Percentiles rank a stretch among this genome's conserved stretches.
Evolutionary conservation across 2,329 filamentous ascomycete genomes (phyloP).

Genomic region (Geosmithia flava): DNA sequence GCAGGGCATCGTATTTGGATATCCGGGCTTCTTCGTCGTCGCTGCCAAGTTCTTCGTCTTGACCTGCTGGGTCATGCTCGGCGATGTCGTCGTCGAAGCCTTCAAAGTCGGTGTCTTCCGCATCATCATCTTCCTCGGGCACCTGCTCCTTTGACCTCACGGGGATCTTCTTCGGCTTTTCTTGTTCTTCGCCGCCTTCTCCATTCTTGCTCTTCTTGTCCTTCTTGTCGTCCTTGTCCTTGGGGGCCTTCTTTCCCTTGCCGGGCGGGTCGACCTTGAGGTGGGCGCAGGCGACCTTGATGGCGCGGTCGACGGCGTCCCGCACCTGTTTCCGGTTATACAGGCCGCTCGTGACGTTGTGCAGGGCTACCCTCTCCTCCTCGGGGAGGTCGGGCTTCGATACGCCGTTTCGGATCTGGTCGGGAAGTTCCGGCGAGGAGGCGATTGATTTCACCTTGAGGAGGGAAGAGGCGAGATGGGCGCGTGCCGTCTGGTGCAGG

Average conservation of each 20-base stretch:
- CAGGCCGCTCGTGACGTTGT: conserved; percentile 47
- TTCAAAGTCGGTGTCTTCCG: conserved; percentile 19
- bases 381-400: conserved; percentile 38
- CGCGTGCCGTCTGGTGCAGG: conserved; percentile 42
- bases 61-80: conserved; percentile 16
- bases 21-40: conserved; percentile 1
- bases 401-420: conserved; percentile 30
- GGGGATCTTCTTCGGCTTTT: not conserved
- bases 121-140: conserved; percentile 14
- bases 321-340: conserved; percentile 40
- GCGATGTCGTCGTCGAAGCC: conserved; percentile 18
- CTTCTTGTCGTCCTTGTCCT: conserved; percentile 13
- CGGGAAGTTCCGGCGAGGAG: conserved; percentile 35
- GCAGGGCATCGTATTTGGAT: conserved; percentile 30
- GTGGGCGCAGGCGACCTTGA: conserved; percentile 33
- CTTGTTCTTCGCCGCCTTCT: not conserved
- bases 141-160: conserved; percentile 9
- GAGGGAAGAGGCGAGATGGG: conserved; percentile 41
- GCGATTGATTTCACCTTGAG: conserved; percentile 40
- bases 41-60: conserved; percentile 8
- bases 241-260: conserved; percentile 18
- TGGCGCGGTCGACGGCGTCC: conserved; percentile 32
- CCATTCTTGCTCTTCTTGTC: conserved; percentile 9
- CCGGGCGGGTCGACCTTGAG: conserved; percentile 33
- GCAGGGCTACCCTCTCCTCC: conserved; percentile 36